Conservation (phyloP, 768 basidiomycete genomes). For the Lactarius psammicola region DNA sequence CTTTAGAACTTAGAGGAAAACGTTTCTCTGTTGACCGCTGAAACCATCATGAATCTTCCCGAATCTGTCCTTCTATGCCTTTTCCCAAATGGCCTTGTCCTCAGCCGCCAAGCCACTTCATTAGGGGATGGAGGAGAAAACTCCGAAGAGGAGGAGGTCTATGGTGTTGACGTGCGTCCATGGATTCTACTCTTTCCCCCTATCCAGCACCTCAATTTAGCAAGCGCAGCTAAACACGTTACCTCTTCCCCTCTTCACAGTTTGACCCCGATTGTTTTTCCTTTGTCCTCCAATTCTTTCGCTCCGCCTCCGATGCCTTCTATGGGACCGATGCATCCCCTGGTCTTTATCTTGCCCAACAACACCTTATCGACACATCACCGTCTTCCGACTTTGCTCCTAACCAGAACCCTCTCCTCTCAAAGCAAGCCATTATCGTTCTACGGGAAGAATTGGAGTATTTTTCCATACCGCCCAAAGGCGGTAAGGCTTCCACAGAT, state of each 20-base stretch:
- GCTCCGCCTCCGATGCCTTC: conserved; percentile 81
- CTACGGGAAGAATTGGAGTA: conserved; percentile 98
- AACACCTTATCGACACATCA: conserved; percentile 68
- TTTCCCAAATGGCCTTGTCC: conserved; percentile 95
- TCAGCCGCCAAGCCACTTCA: conserved; percentile 81
- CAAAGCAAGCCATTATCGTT: conserved; percentile 98
- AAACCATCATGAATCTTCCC: conserved; percentile 97
- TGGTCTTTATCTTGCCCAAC: conserved; percentile 76
- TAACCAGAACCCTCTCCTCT: conserved; percentile 82
- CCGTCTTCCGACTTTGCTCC: conserved; percentile 59
- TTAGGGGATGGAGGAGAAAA: conserved; percentile 71
- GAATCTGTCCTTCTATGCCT: conserved; percentile 95
- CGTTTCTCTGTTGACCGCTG: conserved; percentile 95
- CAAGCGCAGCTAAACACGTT: conserved; percentile 24
- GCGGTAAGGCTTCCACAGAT: conserved; percentile 61
- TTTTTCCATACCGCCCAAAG: conserved; percentile 88
- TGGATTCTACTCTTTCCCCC: conserved; percentile 10
- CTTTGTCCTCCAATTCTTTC: conserved; percentile 92
- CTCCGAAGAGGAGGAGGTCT: conserved; percentile 87
- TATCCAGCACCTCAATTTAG: conserved; percentile 20
- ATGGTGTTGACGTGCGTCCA: conserved; percentile 88
- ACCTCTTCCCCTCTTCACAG: conserved; percentile 42
- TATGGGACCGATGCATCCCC: conserved; percentile 78
- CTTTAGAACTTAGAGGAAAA: conserved; percentile 87
- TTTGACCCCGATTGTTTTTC: conserved; percentile 97